These are phyloP conservation scores for Metarhizium guizhouense DNA, from an alignment of 2,329 filamentous ascomycete genomes.

Conservation along the genomic window DNA sequence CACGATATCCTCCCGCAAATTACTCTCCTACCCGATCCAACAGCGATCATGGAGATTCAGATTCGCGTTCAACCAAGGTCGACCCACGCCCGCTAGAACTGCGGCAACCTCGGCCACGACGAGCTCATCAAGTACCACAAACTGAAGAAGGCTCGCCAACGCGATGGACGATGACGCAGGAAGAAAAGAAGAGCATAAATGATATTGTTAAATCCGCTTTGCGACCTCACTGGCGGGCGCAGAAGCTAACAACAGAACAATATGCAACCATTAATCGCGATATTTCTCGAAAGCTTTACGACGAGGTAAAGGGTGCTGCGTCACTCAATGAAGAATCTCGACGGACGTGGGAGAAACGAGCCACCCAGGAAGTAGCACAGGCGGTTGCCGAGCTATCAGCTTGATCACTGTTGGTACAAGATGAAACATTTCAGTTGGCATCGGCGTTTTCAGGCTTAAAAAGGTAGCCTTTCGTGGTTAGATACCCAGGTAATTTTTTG, in stretches of 20 bases:
- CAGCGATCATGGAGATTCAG: slow-evolving; percentile 38
- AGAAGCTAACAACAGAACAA: slow-evolving; percentile 75
- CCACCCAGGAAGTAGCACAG: slow-evolving; percentile 67
- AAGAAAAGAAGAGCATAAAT: slow-evolving; percentile 82
- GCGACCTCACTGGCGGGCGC: slow-evolving; percentile 72
- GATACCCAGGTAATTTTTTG: slow-evolving; percentile 20
- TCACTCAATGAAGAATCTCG: slow-evolving; percentile 57
- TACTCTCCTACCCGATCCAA: slow-evolving; percentile 52
- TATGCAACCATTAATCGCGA: slow-evolving; percentile 89
- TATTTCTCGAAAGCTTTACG: slow-evolving; percentile 83
- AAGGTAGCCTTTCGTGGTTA: slow-evolving; percentile 11
- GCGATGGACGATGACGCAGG: slow-evolving; percentile 58
- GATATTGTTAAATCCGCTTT: slow-evolving; percentile 78
- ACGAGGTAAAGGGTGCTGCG: slow-evolving; percentile 45
- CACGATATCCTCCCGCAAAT: slow-evolving; percentile 65
- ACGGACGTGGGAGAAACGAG: slow-evolving; percentile 66
- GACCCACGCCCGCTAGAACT: slow-evolving; percentile 34
- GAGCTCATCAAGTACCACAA: slow-evolving; percentile 31
- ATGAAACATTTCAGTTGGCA: slow-evolving; percentile 17
- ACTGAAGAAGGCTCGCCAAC: slow-evolving; percentile 61
- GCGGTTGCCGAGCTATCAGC: slow-evolving; percentile 54
- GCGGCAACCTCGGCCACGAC: slow-evolving; percentile 42
- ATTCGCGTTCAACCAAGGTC: slow-evolving; percentile 20
- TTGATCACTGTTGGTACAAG: slow-evolving; percentile 23
- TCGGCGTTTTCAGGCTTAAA: slow-evolving; percentile 17